Conservation (phyloP, 2,329 filamentous ascomycete species). For the Botrytis paeoniae region DNA sequence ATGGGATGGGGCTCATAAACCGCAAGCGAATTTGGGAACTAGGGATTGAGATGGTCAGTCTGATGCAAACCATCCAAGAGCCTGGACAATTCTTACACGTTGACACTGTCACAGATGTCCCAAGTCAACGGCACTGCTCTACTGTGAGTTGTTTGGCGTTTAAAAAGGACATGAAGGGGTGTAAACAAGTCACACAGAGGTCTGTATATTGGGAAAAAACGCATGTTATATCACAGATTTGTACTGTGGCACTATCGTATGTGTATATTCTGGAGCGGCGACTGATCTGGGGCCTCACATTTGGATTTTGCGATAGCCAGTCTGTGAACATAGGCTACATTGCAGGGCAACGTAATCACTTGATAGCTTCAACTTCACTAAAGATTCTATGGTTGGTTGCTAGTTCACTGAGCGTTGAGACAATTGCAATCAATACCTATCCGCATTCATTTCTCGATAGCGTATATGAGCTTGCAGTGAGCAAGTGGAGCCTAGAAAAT, state of each 20-base stretch:
- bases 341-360: not conserved
- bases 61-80: not conserved
- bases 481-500: not conserved
- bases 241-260: too few relatives aligned
- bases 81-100: not conserved
- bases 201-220: not conserved
- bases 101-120: not conserved
- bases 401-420: not conserved
- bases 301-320: too few relatives aligned
- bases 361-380: not conserved
- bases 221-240: not conserved
- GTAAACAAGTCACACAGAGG: not conserved
- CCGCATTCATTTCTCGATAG: not conserved
- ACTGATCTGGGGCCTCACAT: too few relatives aligned
- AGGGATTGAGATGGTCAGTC: not conserved
- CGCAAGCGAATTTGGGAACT: not conserved
- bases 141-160: not conserved
- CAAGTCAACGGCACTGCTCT: not conserved
- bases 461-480: not conserved
- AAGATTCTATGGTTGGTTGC: not conserved
- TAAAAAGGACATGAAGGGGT: not conserved
- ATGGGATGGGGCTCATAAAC: not conserved
- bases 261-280: too few relatives aligned
- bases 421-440: not conserved
- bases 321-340: too few relatives aligned